Evolutionary conservation across 139 green algal species (phyloP).

Genomic region (Chlorella sp.): DNA sequence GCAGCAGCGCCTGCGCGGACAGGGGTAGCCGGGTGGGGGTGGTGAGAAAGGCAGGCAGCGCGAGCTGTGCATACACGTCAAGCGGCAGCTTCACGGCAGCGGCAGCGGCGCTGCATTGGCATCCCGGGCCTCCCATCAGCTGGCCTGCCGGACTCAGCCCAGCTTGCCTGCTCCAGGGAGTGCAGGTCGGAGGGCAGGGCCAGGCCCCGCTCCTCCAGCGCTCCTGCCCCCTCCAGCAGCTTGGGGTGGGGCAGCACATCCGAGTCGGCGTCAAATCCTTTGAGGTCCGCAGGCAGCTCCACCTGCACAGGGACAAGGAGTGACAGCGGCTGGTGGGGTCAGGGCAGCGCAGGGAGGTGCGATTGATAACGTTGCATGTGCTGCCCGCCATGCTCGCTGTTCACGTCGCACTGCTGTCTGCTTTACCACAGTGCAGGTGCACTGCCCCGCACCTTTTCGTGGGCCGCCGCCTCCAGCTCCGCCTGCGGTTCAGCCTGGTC

Average conservation of each 20-base stretch:
- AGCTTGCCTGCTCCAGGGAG: conserved; percentile 58
- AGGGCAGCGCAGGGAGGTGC: too few species aligned
- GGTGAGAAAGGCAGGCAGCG: too few species aligned
- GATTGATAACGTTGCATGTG: too few species aligned
- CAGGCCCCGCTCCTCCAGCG: neutral
- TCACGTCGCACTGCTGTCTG: too few species aligned
- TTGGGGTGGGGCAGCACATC: conserved; percentile 64
- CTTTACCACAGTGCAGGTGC: too few species aligned
- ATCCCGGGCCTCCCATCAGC: too few species aligned
- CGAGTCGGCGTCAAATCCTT: conserved; percentile 8
- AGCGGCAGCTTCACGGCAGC: too few species aligned
- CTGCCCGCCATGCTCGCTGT: too few species aligned
- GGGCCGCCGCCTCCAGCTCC: neutral
- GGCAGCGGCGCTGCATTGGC: too few species aligned
- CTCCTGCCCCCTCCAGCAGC: conserved; percentile 41
- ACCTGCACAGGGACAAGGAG: neutral
- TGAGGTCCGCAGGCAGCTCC: conserved; percentile 16
- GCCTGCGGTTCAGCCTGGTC: conserved; percentile 11
- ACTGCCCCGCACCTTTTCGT: neutral
- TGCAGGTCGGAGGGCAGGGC: conserved; percentile 34
- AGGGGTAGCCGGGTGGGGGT: too few species aligned
- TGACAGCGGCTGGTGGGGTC: neutral
- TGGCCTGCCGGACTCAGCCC: too few species aligned
- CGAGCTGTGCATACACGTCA: too few species aligned
- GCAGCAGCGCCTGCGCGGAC: conserved; percentile 59